These are phyloP conservation scores for Peniophora sp. DNA, from an alignment of 1,284 basidiomycete genomes.

Conservation along the genomic window DNA sequence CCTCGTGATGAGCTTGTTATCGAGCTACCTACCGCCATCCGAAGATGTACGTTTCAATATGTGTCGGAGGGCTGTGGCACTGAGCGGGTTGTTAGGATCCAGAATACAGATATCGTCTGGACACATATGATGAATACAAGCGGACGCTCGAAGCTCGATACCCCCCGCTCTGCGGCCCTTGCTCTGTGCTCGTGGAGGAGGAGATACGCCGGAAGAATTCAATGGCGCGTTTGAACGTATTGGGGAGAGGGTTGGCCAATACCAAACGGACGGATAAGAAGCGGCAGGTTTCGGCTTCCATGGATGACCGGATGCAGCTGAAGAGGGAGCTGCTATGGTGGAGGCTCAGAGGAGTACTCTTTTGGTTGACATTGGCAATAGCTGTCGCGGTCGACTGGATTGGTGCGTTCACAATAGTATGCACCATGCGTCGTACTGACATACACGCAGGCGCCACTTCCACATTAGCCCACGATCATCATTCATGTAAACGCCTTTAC, in stretches of 20 bases:
- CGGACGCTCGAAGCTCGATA: conserved; percentile 73
- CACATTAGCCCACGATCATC: background rate
- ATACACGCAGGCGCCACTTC: background rate
- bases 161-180: conserved; percentile 75
- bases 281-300: conserved; percentile 32
- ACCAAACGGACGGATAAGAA: conserved; percentile 48
- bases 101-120: conserved; percentile 55
- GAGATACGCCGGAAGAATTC: conserved; percentile 71
- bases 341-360: conserved; percentile 55
- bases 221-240: conserved; percentile 73
- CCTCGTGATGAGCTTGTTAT: conserved; percentile 76
- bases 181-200: conserved; percentile 72
- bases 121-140: conserved; percentile 62
- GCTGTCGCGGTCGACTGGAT: conserved; percentile 35
- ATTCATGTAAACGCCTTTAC: conserved; percentile 18
- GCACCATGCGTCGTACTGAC: background rate
- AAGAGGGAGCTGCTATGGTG: conserved; percentile 45
- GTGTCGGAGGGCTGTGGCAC: background rate
- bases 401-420: conserved; percentile 28
- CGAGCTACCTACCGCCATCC: conserved; percentile 75
- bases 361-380: conserved; percentile 37
- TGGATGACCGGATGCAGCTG: conserved; percentile 31
- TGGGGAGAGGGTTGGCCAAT: conserved; percentile 59
- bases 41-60: conserved; percentile 31
- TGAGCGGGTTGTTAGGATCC: conserved; percentile 43